These are phyloP conservation scores for Pseudoscleropodium purum DNA, from an alignment of 225 moss, liverwort and hornwort genomes.

Conservation along the genomic window DNA sequence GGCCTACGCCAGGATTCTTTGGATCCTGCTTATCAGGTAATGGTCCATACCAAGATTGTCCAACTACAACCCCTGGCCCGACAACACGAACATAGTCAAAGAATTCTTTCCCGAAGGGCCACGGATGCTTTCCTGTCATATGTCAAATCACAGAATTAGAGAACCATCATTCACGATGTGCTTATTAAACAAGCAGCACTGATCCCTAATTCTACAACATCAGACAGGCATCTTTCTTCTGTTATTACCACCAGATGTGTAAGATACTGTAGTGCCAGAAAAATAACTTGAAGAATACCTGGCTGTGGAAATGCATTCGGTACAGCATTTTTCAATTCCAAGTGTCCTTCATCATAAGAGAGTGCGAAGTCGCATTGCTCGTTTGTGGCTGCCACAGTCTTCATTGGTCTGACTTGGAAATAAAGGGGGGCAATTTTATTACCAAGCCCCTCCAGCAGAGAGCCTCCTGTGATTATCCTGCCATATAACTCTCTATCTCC, in stretches of 20 bases:
- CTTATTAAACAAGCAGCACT: not conserved
- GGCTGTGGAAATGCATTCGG: slow-evolving; percentile 75
- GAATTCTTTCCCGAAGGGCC: slow-evolving; percentile 61
- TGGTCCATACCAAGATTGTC: slow-evolving; percentile 66
- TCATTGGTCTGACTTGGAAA: slow-evolving; percentile 57
- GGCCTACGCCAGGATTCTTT: slow-evolving; percentile 12
- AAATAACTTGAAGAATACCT: slow-evolving; percentile 28
- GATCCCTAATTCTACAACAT: not conserved
- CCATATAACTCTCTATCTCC: slow-evolving; percentile 66
- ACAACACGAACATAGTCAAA: slow-evolving; percentile 84
- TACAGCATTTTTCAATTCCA: slow-evolving; percentile 48
- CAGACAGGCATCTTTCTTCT: not conserved
- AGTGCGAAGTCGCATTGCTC: slow-evolving; percentile 78
- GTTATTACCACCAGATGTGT: not conserved
- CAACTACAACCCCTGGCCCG: slow-evolving; percentile 88
- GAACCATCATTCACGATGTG: not conserved
- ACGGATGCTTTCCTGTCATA: slow-evolving; percentile 52
- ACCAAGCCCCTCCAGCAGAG: slow-evolving; percentile 44
- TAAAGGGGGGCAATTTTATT: slow-evolving; percentile 66
- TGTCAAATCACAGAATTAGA: not conserved
- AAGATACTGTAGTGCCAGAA: not conserved
- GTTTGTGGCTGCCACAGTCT: slow-evolving; percentile 58
- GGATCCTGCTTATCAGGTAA: slow-evolving; percentile 6
- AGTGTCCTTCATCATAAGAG: slow-evolving; percentile 67
- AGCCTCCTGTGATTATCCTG: slow-evolving; percentile 67